Base-by-base conservation (phyloP, 371 early-diverging fungal species). In the Nematocida homosporus region DNA sequence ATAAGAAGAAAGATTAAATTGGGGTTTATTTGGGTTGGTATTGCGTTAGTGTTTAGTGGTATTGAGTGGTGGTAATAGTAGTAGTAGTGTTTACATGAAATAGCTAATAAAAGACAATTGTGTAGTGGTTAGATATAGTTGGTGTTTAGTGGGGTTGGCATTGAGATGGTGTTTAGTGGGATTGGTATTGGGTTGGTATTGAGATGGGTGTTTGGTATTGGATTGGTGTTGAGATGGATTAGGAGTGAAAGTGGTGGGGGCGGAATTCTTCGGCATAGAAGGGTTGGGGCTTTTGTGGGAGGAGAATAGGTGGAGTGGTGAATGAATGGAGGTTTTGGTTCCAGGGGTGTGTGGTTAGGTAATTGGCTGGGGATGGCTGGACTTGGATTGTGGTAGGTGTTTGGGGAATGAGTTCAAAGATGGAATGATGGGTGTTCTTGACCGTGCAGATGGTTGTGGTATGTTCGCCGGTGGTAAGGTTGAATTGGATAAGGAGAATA, bases 241-340 rank as follows among this genome's bases (percentile, higher is more conserved):
- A 54, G 5, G 54, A 10, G 23, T n/a, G 20, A 10, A 68, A 68
- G 27, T 68, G 69, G 2, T 8, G 13, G 13, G 18, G 20, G 48
- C 69, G 42, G 29, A 68, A 68, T 29, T 59, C 56, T 30, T 68
- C 69, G 1, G 56, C 5, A 38, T 61, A 68, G 42, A 68, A 68
- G 42, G 69, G 69, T n/a, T 41, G 34, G 0, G 69, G 69, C 2
- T 4, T 32, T n/a, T 50, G 47, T 27, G 69, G 69, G 30, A 59
- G 20, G 42, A 68, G 61, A 6, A 47, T 20, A 0, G 60, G 69
- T 5, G 16, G 8, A 3, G 42, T 23, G 6, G 5, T 1, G 2
- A 23, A 37, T 4, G 41, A 30, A 27, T 16, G 4, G 3, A 72
- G 40, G 40, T 72, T 57, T 48, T 41, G 30, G 32, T 72, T 72